Evolutionary conservation across 148 eudicot species (phyloP).

Genomic region (Diospyros kaki): DNA sequence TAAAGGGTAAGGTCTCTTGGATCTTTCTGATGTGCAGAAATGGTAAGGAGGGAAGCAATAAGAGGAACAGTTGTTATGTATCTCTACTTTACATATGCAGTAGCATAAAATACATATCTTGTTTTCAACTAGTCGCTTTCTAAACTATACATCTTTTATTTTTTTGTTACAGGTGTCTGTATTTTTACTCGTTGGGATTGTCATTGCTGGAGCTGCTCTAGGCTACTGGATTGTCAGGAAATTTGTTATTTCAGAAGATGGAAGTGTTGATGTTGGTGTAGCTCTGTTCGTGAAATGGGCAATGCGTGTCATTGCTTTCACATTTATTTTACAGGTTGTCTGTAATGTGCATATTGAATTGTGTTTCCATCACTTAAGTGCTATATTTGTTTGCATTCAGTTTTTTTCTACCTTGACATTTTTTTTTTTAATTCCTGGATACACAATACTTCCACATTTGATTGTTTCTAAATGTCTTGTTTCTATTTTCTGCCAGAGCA

Average conservation of each 20-base stretch:
- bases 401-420: background rate
- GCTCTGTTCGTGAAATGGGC: slow-evolving; percentile 91
- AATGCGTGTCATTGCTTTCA: slow-evolving; percentile 61
- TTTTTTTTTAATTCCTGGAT: too few species aligned
- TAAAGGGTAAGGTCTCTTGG: background rate
- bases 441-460: background rate
- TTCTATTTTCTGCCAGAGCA: slow-evolving; percentile 48
- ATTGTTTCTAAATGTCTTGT: slow-evolving; percentile 6
- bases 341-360: background rate
- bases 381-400: background rate
- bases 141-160: slow-evolving; percentile 1
- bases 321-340: slow-evolving; percentile 68
- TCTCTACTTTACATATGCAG: background rate
- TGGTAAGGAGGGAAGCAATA: background rate
- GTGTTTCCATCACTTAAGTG: too few species aligned
- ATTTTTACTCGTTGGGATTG: slow-evolving; percentile 52
- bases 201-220: slow-evolving; percentile 81
- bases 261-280: slow-evolving; percentile 73
- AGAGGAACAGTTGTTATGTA: background rate
- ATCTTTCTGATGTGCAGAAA: background rate
- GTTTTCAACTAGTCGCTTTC: background rate
- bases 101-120: background rate
- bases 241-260: slow-evolving; percentile 81
- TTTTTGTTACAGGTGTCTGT: slow-evolving; percentile 54
- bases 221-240: slow-evolving; percentile 89